Evolutionary conservation across 768 basidiomycete genomes (phyloP), one percentile per base, ranked within the genome.

Genomic region (Kwoniella europaea): DNA sequence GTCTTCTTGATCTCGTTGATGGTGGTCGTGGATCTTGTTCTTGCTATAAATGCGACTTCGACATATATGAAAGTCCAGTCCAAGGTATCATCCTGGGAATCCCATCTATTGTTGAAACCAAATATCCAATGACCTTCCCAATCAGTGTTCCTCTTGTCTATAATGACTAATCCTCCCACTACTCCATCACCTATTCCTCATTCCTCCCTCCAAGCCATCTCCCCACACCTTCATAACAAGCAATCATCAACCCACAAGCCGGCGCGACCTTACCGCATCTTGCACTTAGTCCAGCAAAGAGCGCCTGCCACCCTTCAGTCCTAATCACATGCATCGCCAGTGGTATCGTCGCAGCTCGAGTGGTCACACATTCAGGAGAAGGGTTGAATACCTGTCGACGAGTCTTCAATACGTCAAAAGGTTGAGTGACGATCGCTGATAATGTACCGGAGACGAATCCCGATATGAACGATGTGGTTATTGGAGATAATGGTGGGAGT

Each of bases 201-300:
- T 61, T 42, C 62, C 65, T 58, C 16, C 75, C 79, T 4, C 78
- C 79, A 22, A 84, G 64, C 54, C 75, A 82, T 46, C 78, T 74
- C 35, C 83, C 82, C 6, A 84, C 83, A 41, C 82, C 94, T 89
- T 98, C 95, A 81, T 91, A 98, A 82, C 91, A 94, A 67, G 92
- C 89, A 82, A 98, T 97, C 96, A 98, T 98, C 74, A 99, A 91
- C 24, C 96, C 96, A 84, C 97, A 99, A 53, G 96, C 97, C 50
- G 97, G 97, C 12, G 93, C 93, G 72, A 97, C 96, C 84, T 98
- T 99, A 54, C 90, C 93, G 63, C 95, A 89, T 50, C 97, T 90
- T 62, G 96, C 96, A 9, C 90, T 83, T 52, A 93, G 84, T 0
- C 97, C 97, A 43, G 92, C 90, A 80, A 91, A 96, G 60, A 98